Evolutionary conservation across 75 land plant genomes (phyloP).

Genomic region (Sequoia sempervirens): DNA sequence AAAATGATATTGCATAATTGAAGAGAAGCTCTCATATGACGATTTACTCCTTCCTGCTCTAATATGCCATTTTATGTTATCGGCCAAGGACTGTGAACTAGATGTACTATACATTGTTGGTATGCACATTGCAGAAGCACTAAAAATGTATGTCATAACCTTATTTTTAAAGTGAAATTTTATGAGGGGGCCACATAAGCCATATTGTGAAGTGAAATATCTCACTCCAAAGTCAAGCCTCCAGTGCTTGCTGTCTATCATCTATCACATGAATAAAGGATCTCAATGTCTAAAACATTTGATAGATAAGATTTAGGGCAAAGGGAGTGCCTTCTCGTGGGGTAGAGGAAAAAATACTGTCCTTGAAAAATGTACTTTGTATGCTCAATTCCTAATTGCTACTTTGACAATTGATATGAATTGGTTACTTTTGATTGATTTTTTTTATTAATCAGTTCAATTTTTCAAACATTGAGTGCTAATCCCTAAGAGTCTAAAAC

Average conservation of each 20-base stretch:
- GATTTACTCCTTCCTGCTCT: background rate
- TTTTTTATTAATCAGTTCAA: background rate
- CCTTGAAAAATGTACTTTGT: background rate
- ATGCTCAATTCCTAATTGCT: background rate
- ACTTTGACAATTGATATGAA: background rate
- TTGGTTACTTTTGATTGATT: background rate
- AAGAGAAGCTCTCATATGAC: background rate
- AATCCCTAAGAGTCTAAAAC: background rate
- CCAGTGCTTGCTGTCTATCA: background rate
- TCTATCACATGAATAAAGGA: background rate
- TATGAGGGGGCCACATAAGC: background rate
- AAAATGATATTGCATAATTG: background rate
- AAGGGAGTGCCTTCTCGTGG: background rate
- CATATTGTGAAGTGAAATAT: background rate
- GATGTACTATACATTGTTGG: background rate
- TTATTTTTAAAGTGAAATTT: background rate
- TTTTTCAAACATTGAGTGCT: constrained; percentile 2
- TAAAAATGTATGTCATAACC: background rate
- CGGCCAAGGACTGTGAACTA: background rate
- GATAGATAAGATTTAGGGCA: background rate
- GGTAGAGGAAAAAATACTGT: background rate
- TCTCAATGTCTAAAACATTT: background rate
- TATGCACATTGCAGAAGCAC: background rate
- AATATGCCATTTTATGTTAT: background rate
- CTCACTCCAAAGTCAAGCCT: background rate